phyloP scores from a whole-genome alignment of 306 rosid species.

The Dalbergia cochinchinensis region DNA sequence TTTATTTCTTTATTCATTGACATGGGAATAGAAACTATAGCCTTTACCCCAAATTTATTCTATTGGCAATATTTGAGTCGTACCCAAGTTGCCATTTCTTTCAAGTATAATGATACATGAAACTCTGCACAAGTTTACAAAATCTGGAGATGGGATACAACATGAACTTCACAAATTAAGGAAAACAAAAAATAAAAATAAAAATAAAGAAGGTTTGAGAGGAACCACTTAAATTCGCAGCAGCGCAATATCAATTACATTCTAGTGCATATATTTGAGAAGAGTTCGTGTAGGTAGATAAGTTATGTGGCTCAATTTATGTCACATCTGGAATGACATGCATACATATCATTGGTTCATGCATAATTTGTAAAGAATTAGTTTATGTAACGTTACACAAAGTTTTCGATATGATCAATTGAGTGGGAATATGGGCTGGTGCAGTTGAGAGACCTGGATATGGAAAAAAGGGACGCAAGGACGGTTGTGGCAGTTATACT shows the following conservation, averaged over 20 bases:
- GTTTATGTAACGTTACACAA: background rate
- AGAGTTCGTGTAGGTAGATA: no score
- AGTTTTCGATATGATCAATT: slow-evolving; percentile 32
- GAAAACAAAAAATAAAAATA: no score
- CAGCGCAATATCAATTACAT: background rate
- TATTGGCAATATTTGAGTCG: no score
- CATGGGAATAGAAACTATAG: no score
- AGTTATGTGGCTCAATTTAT: no score
- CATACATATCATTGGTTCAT: background rate
- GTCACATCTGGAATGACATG: no score
- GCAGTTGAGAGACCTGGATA: slow-evolving; percentile 72
- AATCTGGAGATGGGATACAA: background rate
- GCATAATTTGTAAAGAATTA: background rate
- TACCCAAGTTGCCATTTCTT: background rate
- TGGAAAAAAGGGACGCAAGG: slow-evolving; percentile 67
- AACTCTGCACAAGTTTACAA: background rate
- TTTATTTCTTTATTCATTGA: no score
- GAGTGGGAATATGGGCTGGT: slow-evolving; percentile 42
- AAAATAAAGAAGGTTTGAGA: background rate
- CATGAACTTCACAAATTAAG: background rate
- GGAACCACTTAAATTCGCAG: background rate
- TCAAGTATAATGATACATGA: background rate
- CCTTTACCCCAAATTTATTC: background rate
- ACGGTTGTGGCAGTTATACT: slow-evolving; percentile 86
- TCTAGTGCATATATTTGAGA: no score